Base-by-base conservation (phyloP, 306 rosid genomes). In the Dryas octopetala region DNA sequence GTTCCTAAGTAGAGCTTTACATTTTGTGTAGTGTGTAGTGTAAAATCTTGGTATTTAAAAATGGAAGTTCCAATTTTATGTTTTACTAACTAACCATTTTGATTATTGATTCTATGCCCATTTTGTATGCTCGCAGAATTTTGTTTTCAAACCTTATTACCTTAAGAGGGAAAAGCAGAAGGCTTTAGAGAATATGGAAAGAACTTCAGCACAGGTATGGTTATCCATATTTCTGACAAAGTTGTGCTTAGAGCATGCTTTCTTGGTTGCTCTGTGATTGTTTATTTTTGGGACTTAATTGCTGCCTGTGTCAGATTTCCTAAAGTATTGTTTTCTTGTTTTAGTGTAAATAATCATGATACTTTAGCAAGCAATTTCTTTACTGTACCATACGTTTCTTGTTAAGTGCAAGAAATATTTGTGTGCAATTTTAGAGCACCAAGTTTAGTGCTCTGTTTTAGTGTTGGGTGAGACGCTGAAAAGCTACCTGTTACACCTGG, bases 121-220 rank as follows among this genome's bases (percentile, higher is more conserved):
- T 52, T 77, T 23, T 68, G 70, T 80, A n/a, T 76, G 79, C 74
- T 75, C 81, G 84, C 93, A 95, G 99, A 90, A 85, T 65, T 83
- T 95, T 69, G 3, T 90, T 65, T 41, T 90, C 68, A 95, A 92
- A 83, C 99, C 97, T 46, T 95, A 85, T 83, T 90, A 79, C 80
- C 89, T 76, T 76, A 89, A 70, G 83, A 90, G 96, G 85, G 92
- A 86, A 76, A 90, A 88, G 85, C 90, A 81, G 84, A 90, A 89
- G 89, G 92, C 92, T 52, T 77, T 86, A 51, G 97, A 90, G 89
- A 89, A 84, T 74, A 87, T 85, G 62, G 91, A 83, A 74, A 86
- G 83, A 78, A 95, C 83, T 76, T 90, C 89, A 76, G 52, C 83
- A 46, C 89, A 87, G 97, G 98, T 91, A 87, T 62, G 89, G 6